Conservation (phyloP, 192 early-diverging fungal genomes). For the Gryganskiella cystojenkinii region DNA sequence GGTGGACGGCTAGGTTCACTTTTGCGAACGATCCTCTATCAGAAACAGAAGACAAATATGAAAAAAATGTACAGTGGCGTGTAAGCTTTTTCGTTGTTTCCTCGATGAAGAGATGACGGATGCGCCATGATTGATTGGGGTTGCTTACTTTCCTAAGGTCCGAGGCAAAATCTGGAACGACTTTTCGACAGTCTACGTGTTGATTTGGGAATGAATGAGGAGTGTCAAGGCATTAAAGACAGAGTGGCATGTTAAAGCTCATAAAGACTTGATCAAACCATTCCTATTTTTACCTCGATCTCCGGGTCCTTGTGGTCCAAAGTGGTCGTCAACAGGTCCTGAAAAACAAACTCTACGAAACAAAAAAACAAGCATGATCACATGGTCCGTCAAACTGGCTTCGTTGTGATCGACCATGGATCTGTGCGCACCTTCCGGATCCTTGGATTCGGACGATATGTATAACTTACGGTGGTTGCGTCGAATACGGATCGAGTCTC, state of each 20-base stretch:
- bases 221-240: not conserved
- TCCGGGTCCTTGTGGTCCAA: conserved; percentile 16
- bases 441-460: not conserved
- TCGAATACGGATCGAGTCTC: conserved; percentile 67
- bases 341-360: conserved; percentile 25
- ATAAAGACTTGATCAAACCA: no score
- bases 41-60: conserved; percentile 14
- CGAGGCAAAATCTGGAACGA: conserved; percentile 32
- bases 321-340: not conserved
- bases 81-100: conserved; percentile 11
- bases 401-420: not conserved
- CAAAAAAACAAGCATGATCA: no score
- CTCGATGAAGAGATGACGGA: no score
- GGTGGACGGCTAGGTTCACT: conserved; percentile 74
- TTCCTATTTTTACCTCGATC: conserved; percentile 55
- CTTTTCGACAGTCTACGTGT: conserved; percentile 13
- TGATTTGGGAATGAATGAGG: not conserved
- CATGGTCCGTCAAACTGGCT: not conserved
- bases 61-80: not conserved
- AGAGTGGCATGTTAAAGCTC: not conserved
- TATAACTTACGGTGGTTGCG: conserved; percentile 51
- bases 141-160: conserved; percentile 41
- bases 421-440: not conserved
- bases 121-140: no score
- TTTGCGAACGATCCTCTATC: conserved; percentile 82